These are phyloP conservation scores for Hypomyces rosellus DNA, from an alignment of 2,329 filamentous ascomycete species.

Conservation along the genomic window DNA sequence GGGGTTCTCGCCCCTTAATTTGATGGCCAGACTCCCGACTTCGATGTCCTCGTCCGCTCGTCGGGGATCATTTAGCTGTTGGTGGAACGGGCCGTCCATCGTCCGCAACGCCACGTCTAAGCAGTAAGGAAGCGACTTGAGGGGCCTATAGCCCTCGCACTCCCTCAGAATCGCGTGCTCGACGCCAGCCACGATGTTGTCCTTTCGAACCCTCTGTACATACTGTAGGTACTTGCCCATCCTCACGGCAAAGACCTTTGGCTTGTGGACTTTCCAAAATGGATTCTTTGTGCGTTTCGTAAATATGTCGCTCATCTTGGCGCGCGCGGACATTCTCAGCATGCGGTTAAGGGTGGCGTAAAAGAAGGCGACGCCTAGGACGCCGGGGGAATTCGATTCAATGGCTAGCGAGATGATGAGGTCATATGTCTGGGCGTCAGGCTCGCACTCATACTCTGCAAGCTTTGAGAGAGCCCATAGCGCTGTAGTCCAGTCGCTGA, in stretches of 20 bases:
- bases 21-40: slow-evolving; percentile 9
- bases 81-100: slow-evolving; percentile 22
- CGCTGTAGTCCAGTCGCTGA: slow-evolving; percentile 26
- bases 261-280: slow-evolving; percentile 23
- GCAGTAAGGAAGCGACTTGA: slow-evolving; percentile 20
- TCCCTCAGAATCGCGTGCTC: slow-evolving; percentile 25
- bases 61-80: slow-evolving; percentile 12
- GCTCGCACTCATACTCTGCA: slow-evolving; percentile 16
- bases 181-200: slow-evolving; percentile 18
- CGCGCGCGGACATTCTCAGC: slow-evolving; percentile 20
- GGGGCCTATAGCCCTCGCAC: slow-evolving; percentile 23
- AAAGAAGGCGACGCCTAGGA: slow-evolving; percentile 27
- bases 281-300: slow-evolving; percentile 17
- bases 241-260: slow-evolving; percentile 22
- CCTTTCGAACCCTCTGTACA: background rate
- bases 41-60: background rate
- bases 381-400: slow-evolving; percentile 22
- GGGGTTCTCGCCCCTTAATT: slow-evolving; percentile 1
- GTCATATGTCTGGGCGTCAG: slow-evolving; percentile 29
- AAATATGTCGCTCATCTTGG: slow-evolving; percentile 20
- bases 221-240: slow-evolving; percentile 16
- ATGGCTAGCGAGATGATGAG: slow-evolving; percentile 33
- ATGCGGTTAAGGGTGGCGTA: slow-evolving; percentile 26
- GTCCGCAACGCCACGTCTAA: slow-evolving; percentile 22
- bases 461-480: slow-evolving; percentile 24